Evolutionary conservation across 2,329 filamentous ascomycete species (phyloP), one percentile per base, ranked within the genome.

Genomic region (Balansia obtecta): DNA sequence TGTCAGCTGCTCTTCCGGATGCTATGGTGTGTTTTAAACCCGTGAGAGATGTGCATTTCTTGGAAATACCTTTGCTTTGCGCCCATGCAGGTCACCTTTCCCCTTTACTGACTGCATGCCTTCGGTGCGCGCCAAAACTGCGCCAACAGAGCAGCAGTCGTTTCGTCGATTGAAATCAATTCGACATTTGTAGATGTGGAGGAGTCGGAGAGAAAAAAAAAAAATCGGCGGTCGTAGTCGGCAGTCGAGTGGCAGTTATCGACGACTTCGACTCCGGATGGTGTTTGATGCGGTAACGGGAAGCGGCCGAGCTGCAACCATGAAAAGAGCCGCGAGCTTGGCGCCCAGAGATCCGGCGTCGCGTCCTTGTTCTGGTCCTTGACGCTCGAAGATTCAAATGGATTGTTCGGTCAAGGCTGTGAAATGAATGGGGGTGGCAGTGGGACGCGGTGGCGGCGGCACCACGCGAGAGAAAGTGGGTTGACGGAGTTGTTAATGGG

Each of bases 41-140:
- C 46, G n/a, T 12, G 16, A 43, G 30, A 27, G 30, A 30, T 6
- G 30, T 46, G 44, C 27, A 10, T n/a, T 12, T 12, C n/a, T 15
- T 10, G 22, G 33, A 10, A 18, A 48, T 56, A 71, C 78, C 76
- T 82, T 82, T 61, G 76, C 76, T 72, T 80, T 81, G 62, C 79
- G 75, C 67, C 74, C 76, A 63, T 75, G 74, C 63, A 70, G 68
- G 63, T 81, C 78, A 64, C 74, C 71, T 65, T 75, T 79, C 60
- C 69, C 73, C 68, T 73, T 79, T 65, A 68, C 69, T 63, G 72
- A 61, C 65, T 75, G 73, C 76, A 76, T 76, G 59, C 69, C 70
- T 69, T 66, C 60, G 50, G 50, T 57, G 56, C 50, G 54, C 60
- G 57, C 56, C 55, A 22, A 42, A 40, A 40, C 48, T 46, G 42